Evolutionary conservation across 2,329 filamentous ascomycete genomes (phyloP), one percentile per base, ranked within the genome.

Genomic region (Arthrocladium fulminans): DNA sequence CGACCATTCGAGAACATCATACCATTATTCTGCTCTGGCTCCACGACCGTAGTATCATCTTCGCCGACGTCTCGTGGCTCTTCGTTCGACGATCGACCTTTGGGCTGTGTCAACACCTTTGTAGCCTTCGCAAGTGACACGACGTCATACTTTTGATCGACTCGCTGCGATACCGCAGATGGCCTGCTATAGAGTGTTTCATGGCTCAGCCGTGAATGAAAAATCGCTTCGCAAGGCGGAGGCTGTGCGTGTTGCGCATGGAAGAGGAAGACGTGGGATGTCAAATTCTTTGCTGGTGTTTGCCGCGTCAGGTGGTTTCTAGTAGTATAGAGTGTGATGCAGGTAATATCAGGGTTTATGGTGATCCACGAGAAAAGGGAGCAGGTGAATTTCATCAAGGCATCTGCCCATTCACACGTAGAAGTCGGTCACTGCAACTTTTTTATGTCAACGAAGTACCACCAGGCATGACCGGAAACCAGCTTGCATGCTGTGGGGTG

Each of bases 11-110:
- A 22, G 20, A 32, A 19, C n/a, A 10, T 5, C 82, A 66, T 70
- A 94, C 88, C 85, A 77, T 90, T 96, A 70, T 89, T 88, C 75
- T 97, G 88, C 48, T 96, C 89, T 52, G 86, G 79, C 70, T 94
- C 88, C 61, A 96, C 83, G 53, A 90, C 77, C 49, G 80, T 83
- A 62, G 88, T 88, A 61, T 94, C 87, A 60, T 88, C 83, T 52
- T 72, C 73, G n/a, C n/a, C n/a, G n/a, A n/a, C n/a, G 32, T 62
- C 61, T 49, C 57, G 60, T 23, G 61, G 55, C 20, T 81, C 80
- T 49, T 85, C 80, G 55, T 66, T 67, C 3, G 81, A 83, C 39
- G 77, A 78, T 55, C 69, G 66, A 59, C 65, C 44, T 38, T 39
- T 39, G 10, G 3, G 27, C 13, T 15, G 38, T 25, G 44, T 47